Conservation (phyloP, 2,329 filamentous ascomycete species). For the Phialophora verrucosa region DNA sequence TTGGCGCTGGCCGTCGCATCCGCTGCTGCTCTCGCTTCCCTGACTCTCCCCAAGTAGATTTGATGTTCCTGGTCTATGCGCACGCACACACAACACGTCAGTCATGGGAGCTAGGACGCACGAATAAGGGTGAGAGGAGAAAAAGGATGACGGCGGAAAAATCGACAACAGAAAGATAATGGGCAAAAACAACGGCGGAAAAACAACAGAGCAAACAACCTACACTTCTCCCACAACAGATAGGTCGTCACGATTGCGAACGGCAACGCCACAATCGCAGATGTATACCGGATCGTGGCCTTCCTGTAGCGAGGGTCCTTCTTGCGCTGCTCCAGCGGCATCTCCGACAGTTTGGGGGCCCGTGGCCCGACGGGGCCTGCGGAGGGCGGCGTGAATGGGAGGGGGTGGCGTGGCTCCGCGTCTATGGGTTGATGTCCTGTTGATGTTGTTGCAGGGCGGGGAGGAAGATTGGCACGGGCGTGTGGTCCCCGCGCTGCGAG, state of each 20-base stretch:
- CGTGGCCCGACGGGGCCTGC: neutral
- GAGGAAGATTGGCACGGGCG: neutral
- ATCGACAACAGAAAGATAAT: neutral
- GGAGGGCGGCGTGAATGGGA: neutral
- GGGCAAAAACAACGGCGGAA: neutral
- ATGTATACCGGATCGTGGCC: constrained; percentile 28
- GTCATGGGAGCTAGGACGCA: neutral
- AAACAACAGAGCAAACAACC: constrained; percentile 14
- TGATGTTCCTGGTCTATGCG: constrained; percentile 13
- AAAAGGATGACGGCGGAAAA: neutral
- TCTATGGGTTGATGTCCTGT: neutral
- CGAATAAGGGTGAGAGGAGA: neutral
- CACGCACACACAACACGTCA: neutral
- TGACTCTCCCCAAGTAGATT: neutral
- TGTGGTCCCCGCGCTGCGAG: constrained; percentile 8
- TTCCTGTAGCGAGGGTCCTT: constrained; percentile 30
- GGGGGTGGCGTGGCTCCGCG: neutral
- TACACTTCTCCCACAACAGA: constrained; percentile 35
- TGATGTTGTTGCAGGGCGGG: neutral
- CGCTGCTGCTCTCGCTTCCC: neutral
- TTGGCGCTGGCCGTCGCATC: neutral
- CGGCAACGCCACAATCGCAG: constrained; percentile 35
- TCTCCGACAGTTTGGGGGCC: constrained; percentile 26
- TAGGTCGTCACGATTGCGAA: constrained; percentile 36
- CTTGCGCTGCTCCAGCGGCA: constrained; percentile 31